Base-by-base conservation (phyloP, 2,329 filamentous ascomycete species). In the Corinectria fuckeliana region DNA sequence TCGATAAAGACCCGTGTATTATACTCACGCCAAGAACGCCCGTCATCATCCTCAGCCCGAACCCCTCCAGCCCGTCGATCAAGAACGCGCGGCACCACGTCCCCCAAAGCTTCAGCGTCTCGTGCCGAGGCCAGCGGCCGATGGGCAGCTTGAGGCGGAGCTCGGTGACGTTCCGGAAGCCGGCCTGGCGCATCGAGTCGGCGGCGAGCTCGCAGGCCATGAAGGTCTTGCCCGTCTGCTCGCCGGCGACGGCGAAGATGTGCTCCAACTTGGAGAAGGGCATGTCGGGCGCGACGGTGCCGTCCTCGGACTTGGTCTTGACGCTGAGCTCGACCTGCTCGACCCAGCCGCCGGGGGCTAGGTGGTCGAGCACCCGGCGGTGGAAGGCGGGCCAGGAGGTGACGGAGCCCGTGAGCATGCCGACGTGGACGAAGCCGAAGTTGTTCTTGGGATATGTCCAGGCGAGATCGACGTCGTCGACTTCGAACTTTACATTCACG, bases 51-150 rank as follows among this genome's bases (percentile, higher is more conserved):
- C 62, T 54, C 5, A 66, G 10, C 9, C 56, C 56, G 34, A 63
- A 65, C 0, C 63, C 63, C 36, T 65, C 63, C 1, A 56, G 52
- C 1, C 58, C 60, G 11, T 49, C 34, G 8, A 61, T 11, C 26
- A 60, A 18, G 13, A 58, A 55, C 32, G 59, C 56, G 14, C 51
- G 52, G 42, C 55, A 60, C 50, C 48, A 64, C n/a, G 36, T 32
- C 9, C 55, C 61, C 63, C 49, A 64, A 23, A 56, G 26, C 36
- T 66, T 65, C 21, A 67, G 42, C 10, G 48, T 56, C 18, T 52
- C 54, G 50, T 73, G 70, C 57, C 59, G 63, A 6, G 73, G 58
- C 72, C 73, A 69, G 2, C 49, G 20, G 3, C 64, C 64, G 9
- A 42, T 42, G 16, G 49, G 36, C 6, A 51, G 25, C 56, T 60